Evolutionary conservation across 768 basidiomycete genomes (phyloP).

Genomic region (Rhodocollybia butyracea): DNA sequence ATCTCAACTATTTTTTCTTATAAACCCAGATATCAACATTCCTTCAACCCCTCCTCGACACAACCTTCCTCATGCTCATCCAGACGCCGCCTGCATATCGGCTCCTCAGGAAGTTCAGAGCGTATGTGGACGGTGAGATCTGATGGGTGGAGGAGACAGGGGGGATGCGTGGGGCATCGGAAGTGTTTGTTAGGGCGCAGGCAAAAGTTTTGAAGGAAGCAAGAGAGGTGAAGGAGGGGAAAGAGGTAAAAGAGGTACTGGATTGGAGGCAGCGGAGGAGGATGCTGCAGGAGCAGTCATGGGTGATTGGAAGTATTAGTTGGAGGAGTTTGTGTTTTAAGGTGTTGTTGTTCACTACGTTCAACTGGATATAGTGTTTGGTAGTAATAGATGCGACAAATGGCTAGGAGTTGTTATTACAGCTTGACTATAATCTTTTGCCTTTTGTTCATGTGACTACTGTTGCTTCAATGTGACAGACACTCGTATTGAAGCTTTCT

Average conservation of each 20-base stretch:
- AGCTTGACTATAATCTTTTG: too few species aligned
- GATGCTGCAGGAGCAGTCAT: constrained; percentile 48
- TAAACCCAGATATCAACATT: constrained; percentile 49
- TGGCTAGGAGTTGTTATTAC: too few species aligned
- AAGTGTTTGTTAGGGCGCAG: constrained; percentile 59
- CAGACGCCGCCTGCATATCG: constrained; percentile 59
- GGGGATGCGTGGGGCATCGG: constrained; percentile 56
- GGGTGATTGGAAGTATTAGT: constrained; percentile 63
- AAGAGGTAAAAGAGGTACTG: constrained; percentile 21
- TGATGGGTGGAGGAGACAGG: constrained; percentile 46
- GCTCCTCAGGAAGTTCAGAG: constrained; percentile 45
- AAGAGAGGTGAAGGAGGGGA: background rate
- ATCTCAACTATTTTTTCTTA: constrained; percentile 25
- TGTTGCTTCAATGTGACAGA: too few species aligned
- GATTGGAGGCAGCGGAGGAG: constrained; percentile 57
- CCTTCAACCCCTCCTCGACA: constrained; percentile 65
- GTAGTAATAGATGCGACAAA: too few species aligned
- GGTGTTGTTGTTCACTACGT: too few species aligned
- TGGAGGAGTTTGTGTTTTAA: constrained; percentile 68
- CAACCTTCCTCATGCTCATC: constrained; percentile 65
- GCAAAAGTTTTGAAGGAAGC: constrained; percentile 41
- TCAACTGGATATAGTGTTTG: too few species aligned
- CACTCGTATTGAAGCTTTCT: too few species aligned
- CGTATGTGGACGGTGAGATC: constrained; percentile 56
- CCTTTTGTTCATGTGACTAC: too few species aligned